phyloP scores from a whole-genome alignment of 768 basidiomycete species.

The Lanmaoa pseudosensibilis region DNA sequence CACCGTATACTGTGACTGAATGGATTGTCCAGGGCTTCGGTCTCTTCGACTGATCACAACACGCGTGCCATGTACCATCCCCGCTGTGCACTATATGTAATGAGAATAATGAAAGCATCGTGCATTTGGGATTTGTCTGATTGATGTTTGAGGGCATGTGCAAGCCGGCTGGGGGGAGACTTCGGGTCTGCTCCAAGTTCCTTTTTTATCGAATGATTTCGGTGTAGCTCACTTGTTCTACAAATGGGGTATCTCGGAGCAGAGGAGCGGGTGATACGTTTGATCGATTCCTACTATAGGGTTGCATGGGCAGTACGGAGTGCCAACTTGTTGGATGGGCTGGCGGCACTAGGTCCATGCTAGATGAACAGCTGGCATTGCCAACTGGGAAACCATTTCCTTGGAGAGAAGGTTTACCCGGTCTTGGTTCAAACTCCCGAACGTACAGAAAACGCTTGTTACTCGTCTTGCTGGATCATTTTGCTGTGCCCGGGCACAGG shows the following conservation, averaged over 20 bases:
- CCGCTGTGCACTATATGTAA: slow-evolving; percentile 21
- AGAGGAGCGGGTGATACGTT: background rate
- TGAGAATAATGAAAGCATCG: slow-evolving; percentile 17
- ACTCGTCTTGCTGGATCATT: background rate
- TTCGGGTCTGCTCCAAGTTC: background rate
- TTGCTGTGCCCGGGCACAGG: background rate
- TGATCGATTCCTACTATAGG: background rate
- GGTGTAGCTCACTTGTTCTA: background rate
- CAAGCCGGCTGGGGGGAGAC: background rate
- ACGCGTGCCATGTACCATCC: slow-evolving; percentile 16
- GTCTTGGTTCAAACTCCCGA: background rate
- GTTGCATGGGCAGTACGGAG: background rate
- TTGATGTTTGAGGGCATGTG: slow-evolving; percentile 1
- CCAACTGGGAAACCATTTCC: background rate
- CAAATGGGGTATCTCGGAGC: slow-evolving; percentile 17
- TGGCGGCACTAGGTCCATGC: background rate
- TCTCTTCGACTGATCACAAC: slow-evolving; percentile 71
- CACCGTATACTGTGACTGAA: background rate
- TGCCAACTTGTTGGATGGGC: background rate
- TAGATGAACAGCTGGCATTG: background rate
- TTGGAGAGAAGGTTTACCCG: background rate
- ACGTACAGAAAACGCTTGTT: background rate
- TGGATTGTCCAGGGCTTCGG: slow-evolving; percentile 75
- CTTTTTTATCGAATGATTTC: background rate
- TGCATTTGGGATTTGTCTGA: slow-evolving; percentile 8